Evolutionary conservation across 1,139 yeast species (phyloP).

Genomic region (Taphrina communis): DNA sequence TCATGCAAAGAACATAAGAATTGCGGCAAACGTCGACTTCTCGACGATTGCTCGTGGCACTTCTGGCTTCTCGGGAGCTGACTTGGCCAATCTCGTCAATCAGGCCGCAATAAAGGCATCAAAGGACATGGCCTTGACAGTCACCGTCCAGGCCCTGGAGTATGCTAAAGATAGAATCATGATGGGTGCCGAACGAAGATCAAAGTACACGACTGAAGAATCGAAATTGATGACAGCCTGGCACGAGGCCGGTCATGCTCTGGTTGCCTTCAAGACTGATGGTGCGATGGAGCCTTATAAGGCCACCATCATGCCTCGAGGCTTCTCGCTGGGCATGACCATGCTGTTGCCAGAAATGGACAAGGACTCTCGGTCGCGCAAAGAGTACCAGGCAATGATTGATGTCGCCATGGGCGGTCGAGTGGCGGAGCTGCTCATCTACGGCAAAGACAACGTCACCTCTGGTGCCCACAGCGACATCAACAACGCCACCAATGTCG

Average conservation of each 20-base stretch:
- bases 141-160: conserved; percentile 89
- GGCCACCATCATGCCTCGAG: conserved; percentile 96
- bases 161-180: conserved; percentile 99
- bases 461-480: conserved; percentile 63
- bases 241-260: conserved; percentile 99
- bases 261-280: conserved; percentile 90
- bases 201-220: conserved; percentile 97
- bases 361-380: conserved; percentile 88
- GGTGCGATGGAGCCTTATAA: conserved; percentile 97
- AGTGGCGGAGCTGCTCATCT: conserved; percentile 90
- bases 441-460: conserved; percentile 91
- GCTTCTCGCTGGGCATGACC: conserved; percentile 93
- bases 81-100: conserved; percentile 88
- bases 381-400: conserved; percentile 85
- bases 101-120: conserved; percentile 98
- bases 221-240: conserved; percentile 92
- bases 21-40: conserved; percentile 84
- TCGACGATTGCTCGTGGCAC: conserved; percentile 93
- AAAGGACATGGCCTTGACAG: conserved; percentile 86
- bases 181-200: conserved; percentile 97
- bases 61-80: conserved; percentile 98
- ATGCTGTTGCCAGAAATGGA: conserved; percentile 99
- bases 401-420: conserved; percentile 99
- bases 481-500: conserved; percentile 86
- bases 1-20: conserved; percentile 89